Evolutionary conservation across 495 filamentous ascomycete genomes (phyloP).

Genomic region (Aspergillus funiculosus): DNA sequence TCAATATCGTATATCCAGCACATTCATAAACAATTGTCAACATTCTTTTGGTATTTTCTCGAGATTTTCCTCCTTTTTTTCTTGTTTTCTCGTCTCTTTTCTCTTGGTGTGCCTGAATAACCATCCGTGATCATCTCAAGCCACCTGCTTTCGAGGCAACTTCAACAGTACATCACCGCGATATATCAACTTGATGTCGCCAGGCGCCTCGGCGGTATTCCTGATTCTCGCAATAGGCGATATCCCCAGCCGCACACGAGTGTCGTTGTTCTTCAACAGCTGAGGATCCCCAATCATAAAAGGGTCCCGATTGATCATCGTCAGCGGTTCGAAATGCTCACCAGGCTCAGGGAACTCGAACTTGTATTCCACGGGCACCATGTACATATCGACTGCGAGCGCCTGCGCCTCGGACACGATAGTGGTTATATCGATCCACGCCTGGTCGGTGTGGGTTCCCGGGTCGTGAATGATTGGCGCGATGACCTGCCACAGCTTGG

Average conservation of each 20-base stretch:
- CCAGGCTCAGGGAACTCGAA: slow-evolving; percentile 24
- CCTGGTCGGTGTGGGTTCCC: slow-evolving; percentile 1
- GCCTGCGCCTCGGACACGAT: slow-evolving; percentile 23
- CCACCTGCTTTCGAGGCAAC: slow-evolving; percentile 2
- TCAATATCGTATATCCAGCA: too few species aligned
- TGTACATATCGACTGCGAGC: slow-evolving; percentile 24
- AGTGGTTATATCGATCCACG: slow-evolving; percentile 16
- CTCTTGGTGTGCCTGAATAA: too few species aligned
- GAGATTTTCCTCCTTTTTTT: too few species aligned
- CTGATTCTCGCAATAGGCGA: slow-evolving; percentile 14
- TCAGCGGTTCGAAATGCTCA: slow-evolving; percentile 23
- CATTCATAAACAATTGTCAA: too few species aligned
- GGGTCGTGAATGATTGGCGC: slow-evolving; percentile 15
- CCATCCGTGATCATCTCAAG: too few species aligned
- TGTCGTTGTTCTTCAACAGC: slow-evolving; percentile 9
- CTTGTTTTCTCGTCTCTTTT: too few species aligned
- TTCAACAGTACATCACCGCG: slow-evolving; percentile 16
- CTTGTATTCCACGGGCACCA: slow-evolving; percentile 17
- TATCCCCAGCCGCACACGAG: slow-evolving; percentile 14
- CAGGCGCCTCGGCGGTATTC: slow-evolving; percentile 9
- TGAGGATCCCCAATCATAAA: slow-evolving; percentile 11
- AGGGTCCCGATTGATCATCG: slow-evolving; percentile 25
- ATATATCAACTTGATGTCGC: slow-evolving; percentile 10
- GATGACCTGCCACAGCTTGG: slow-evolving; percentile 20
- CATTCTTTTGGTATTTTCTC: too few species aligned